phyloP scores from a whole-genome alignment of 176 grass and related monocot genomes.

The Carex myosuroides region DNA sequence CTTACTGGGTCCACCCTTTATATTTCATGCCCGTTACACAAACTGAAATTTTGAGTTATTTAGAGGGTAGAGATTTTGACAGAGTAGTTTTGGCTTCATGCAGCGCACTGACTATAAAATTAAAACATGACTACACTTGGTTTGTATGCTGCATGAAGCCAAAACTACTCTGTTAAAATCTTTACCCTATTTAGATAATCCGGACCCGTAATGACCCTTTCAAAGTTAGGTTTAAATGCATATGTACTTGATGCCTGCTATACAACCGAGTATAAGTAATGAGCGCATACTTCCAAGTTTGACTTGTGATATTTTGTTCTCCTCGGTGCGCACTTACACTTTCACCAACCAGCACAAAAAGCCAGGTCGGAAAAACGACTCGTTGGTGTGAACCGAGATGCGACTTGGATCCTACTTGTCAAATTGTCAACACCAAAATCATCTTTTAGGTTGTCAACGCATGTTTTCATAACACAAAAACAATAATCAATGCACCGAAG shows the following conservation, averaged over 20 bases:
- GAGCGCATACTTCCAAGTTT: background rate
- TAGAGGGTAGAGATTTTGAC: no score
- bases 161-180: no score
- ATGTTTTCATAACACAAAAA: background rate
- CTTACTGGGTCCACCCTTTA: no score
- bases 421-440: background rate
- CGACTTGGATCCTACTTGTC: background rate
- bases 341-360: background rate
- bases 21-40: no score
- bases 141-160: no score
- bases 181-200: no score
- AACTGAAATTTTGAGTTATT: no score
- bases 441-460: background rate
- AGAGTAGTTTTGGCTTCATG: no score
- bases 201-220: no score
- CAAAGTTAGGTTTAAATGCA: background rate
- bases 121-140: no score
- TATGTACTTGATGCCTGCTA: background rate
- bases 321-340: background rate
- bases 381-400: background rate
- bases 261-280: background rate
- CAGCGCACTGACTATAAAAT: no score
- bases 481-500: conserved; percentile 10
- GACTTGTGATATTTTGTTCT: background rate
- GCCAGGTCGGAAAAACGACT: background rate